phyloP scores from a whole-genome alignment of 129 eudicot genomes.

The Arctium minus region DNA sequence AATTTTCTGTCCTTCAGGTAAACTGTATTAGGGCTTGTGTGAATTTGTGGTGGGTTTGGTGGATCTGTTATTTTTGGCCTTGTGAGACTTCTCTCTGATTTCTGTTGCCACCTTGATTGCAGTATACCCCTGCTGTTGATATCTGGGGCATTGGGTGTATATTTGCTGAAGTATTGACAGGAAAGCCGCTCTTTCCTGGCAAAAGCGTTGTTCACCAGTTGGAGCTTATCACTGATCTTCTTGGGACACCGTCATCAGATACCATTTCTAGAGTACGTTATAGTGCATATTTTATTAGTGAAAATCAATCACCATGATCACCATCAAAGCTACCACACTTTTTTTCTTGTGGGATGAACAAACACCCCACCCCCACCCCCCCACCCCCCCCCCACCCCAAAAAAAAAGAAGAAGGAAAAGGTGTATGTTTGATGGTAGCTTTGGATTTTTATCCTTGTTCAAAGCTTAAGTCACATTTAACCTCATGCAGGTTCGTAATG shows the following conservation, averaged over 20 bases:
- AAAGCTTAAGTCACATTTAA: background rate
- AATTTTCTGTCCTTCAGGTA: slow-evolving; percentile 17
- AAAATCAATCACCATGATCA: background rate
- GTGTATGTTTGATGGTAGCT: background rate
- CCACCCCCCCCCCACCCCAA: no score
- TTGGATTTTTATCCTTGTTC: background rate
- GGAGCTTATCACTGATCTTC: slow-evolving; percentile 83
- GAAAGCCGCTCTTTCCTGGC: slow-evolving; percentile 86
- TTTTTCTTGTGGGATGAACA: no score
- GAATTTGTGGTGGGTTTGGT: background rate
- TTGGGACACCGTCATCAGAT: slow-evolving; percentile 78
- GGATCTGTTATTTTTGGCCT: background rate
- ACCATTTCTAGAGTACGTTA: slow-evolving; percentile 65
- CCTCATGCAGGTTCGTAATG: slow-evolving; percentile 69
- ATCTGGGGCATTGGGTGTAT: slow-evolving; percentile 92
- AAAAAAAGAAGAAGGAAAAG: no score
- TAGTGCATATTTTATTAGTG: background rate
- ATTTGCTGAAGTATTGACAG: slow-evolving; percentile 82
- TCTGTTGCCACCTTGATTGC: slow-evolving; percentile 17
- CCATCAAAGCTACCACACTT: background rate
- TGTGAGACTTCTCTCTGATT: background rate
- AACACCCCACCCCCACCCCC: no score
- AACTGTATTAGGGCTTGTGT: slow-evolving; percentile 17
- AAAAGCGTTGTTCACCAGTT: slow-evolving; percentile 87
- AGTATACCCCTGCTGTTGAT: slow-evolving; percentile 93